phyloP scores from a whole-genome alignment of 2,329 filamentous ascomycete species.

The Raffaelea deltoideospora region DNA sequence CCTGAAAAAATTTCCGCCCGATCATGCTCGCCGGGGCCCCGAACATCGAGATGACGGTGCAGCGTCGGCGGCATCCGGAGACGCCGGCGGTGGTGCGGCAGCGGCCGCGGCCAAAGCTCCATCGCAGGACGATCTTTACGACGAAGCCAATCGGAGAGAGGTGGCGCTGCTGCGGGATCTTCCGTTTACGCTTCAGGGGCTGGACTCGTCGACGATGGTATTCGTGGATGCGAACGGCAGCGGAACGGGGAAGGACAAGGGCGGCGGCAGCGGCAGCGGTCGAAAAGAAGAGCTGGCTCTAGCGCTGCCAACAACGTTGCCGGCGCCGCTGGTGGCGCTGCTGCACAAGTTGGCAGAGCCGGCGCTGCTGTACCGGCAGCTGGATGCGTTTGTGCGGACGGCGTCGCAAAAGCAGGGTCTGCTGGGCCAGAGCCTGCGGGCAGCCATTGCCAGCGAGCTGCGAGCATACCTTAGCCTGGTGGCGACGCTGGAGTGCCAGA shows the following conservation, averaged over 20 bases:
- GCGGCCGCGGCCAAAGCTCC: conserved; percentile 1
- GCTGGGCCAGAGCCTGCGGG: conserved; percentile 81
- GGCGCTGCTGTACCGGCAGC: conserved; percentile 71
- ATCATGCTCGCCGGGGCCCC: conserved; percentile 21
- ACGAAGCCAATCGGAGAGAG: conserved; percentile 46
- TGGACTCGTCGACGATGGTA: conserved; percentile 71
- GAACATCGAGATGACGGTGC: conserved; percentile 15
- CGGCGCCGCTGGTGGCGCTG: conserved; percentile 71
- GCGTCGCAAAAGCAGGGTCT: conserved; percentile 67
- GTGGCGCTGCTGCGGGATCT: conserved; percentile 59
- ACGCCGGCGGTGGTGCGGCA: conserved; percentile 1
- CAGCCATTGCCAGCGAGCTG: conserved; percentile 71
- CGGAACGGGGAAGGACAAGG: neutral
- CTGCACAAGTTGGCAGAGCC: conserved; percentile 85
- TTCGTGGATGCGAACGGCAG: conserved; percentile 38
- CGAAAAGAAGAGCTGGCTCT: conserved; percentile 41
- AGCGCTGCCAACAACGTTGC: conserved; percentile 63
- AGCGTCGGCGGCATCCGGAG: conserved; percentile 1
- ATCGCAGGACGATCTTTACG: conserved; percentile 36
- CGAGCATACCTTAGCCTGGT: conserved; percentile 82
- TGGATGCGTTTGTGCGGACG: conserved; percentile 72
- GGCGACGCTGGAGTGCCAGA: conserved; percentile 83
- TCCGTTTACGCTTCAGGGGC: conserved; percentile 82
- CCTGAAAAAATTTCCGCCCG: conserved; percentile 27
- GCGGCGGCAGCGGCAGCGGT: too few species aligned